Evolutionary conservation across 2,329 filamentous ascomycete genomes (phyloP).

Genomic region (Alternaria conjuncta): DNA sequence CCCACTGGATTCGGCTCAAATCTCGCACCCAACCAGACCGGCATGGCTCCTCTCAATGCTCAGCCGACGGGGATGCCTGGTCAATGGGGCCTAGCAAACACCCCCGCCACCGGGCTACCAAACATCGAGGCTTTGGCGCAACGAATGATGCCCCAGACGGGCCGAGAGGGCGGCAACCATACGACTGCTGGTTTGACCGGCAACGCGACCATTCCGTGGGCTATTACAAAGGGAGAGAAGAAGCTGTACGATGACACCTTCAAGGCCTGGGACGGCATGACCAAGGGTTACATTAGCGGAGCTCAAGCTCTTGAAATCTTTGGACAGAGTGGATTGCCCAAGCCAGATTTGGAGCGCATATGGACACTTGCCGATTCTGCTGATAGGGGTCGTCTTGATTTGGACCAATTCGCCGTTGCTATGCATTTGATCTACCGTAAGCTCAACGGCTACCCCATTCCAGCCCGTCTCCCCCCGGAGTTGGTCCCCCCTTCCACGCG

Average conservation of each 20-base stretch:
- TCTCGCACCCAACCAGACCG: conserved; percentile 67
- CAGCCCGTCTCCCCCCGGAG: conserved; percentile 85
- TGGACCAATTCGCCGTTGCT: conserved; percentile 96
- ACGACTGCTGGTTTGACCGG: conserved; percentile 87
- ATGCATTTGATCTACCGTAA: conserved; percentile 99
- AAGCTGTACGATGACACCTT: conserved; percentile 95
- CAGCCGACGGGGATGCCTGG: conserved; percentile 93
- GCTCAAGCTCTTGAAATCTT: conserved; percentile 96
- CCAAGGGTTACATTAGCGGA: conserved; percentile 89
- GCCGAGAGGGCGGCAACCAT: conserved; percentile 79
- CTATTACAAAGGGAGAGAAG: conserved; percentile 98
- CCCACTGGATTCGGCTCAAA: conserved; percentile 61
- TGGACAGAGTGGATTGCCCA: conserved; percentile 91
- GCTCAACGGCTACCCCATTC: conserved; percentile 92
- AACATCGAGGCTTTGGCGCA: conserved; percentile 93
- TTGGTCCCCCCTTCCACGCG: conserved; percentile 92
- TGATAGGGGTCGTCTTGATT: conserved; percentile 90
- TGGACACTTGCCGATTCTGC: conserved; percentile 95
- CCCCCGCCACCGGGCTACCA: conserved; percentile 84
- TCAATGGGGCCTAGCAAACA: conserved; percentile 98
- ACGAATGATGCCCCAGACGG: conserved; percentile 96
- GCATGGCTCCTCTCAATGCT: conserved; percentile 74
- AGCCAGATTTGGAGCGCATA: conserved; percentile 85
- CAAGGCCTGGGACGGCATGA: conserved; percentile 93
- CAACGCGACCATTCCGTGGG: conserved; percentile 96